phyloP scores from a whole-genome alignment of 1,284 basidiomycete species.

The Trichosporon coremiiforme region DNA sequence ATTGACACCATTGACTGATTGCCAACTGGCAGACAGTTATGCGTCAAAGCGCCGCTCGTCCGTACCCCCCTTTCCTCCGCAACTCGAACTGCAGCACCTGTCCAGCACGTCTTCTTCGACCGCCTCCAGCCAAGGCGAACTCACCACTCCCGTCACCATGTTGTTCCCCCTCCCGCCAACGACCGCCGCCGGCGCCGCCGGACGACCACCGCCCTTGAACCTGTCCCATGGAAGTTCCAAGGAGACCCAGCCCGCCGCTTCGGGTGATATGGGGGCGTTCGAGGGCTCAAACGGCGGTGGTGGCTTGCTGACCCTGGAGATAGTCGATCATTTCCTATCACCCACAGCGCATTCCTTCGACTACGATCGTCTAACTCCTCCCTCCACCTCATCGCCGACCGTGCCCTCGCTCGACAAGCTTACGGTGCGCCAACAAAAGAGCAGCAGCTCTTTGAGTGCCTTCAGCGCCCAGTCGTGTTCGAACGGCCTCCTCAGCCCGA shows the following conservation, averaged over 20 bases:
- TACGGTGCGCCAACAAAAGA: background rate
- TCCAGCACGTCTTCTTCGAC: slow-evolving; percentile 17
- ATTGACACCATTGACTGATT: background rate
- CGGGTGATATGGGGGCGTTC: background rate
- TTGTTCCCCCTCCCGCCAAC: slow-evolving; percentile 4
- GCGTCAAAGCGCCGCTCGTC: background rate
- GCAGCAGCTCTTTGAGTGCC: background rate
- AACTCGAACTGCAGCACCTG: slow-evolving; percentile 8
- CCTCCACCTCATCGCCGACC: background rate
- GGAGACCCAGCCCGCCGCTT: background rate
- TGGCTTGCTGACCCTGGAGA: slow-evolving; percentile 14
- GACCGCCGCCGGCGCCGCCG: slow-evolving; percentile 3
- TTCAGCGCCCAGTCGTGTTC: background rate
- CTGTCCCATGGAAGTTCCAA: background rate
- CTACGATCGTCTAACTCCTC: background rate
- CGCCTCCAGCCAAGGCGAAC: slow-evolving; percentile 6
- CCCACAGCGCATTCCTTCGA: slow-evolving; percentile 1
- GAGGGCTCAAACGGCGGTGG: background rate
- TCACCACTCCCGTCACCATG: slow-evolving; percentile 13
- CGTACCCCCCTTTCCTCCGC: background rate
- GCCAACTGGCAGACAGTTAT: background rate
- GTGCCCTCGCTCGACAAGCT: background rate
- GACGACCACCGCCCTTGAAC: slow-evolving; percentile 11
- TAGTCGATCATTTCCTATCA: background rate
- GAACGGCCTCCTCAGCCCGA: slow-evolving; percentile 7